phyloP scores from a whole-genome alignment of 495 filamentous ascomycete species.

The Lasiosphaeria hispida region DNA sequence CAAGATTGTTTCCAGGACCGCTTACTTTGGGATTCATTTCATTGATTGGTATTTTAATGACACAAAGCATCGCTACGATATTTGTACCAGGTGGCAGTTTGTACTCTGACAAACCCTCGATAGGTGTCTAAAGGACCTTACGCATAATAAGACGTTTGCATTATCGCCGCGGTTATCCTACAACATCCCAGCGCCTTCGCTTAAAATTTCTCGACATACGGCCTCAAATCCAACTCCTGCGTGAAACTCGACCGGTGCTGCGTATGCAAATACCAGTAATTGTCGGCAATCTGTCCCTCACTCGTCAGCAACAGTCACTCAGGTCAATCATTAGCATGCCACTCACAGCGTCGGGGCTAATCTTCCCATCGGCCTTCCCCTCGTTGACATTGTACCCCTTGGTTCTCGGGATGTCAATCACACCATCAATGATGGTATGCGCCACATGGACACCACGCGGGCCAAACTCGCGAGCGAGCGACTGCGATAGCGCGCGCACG shows the following conservation, averaged over 20 bases:
- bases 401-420: constrained; percentile 79
- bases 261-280: constrained; percentile 84
- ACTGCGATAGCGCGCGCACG: constrained; percentile 71
- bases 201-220: constrained; percentile 73
- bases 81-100: too few species aligned
- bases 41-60: too few species aligned
- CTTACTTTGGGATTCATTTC: background rate
- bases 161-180: too few species aligned
- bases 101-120: too few species aligned
- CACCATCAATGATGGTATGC: constrained; percentile 82
- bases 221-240: constrained; percentile 79
- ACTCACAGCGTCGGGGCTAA: constrained; percentile 78
- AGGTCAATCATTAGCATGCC: constrained; percentile 5
- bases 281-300: constrained; percentile 71
- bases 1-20: background rate
- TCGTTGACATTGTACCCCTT: constrained; percentile 57
- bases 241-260: constrained; percentile 80
- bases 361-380: constrained; percentile 66
- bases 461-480: constrained; percentile 81
- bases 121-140: too few species aligned
- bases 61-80: too few species aligned
- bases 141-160: background rate
- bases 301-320: constrained; percentile 9
- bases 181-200: background rate
- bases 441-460: constrained; percentile 86